These are phyloP conservation scores for Colletotrichum tofieldiae DNA, from an alignment of 2,329 filamentous ascomycete genomes.

Conservation along the genomic window DNA sequence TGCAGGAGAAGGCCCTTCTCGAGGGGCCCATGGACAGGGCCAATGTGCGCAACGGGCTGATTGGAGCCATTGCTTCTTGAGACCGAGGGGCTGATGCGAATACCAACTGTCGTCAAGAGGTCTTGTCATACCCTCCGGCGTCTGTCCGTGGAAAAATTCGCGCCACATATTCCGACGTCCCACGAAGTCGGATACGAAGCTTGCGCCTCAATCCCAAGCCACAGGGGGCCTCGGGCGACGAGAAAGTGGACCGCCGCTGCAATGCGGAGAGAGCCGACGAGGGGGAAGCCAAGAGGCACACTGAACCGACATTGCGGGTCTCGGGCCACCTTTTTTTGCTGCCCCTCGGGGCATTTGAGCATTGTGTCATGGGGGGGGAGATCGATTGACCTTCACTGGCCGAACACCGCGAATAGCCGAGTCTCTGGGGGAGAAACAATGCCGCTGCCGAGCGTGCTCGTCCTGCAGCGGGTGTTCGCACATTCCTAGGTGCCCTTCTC, in stretches of 20 bases:
- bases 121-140: background rate
- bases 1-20: slow-evolving; percentile 59
- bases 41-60: slow-evolving; percentile 46
- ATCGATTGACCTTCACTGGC: slow-evolving; percentile 26
- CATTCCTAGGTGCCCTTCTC: slow-evolving; percentile 31
- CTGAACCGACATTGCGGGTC: slow-evolving; percentile 30
- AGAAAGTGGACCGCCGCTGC: slow-evolving; percentile 15
- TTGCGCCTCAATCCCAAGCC: slow-evolving; percentile 35
- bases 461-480: slow-evolving; percentile 33
- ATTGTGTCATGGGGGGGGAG: slow-evolving; percentile 40
- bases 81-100: background rate
- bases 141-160: slow-evolving; percentile 20
- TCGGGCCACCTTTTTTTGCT: slow-evolving; percentile 27
- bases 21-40: slow-evolving; percentile 50
- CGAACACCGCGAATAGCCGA: slow-evolving; percentile 46
- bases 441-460: slow-evolving; percentile 28
- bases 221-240: slow-evolving; percentile 6
- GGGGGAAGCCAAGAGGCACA: background rate
- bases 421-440: slow-evolving; percentile 31
- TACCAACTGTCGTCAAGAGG: background rate
- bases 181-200: slow-evolving; percentile 7
- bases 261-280: slow-evolving; percentile 34
- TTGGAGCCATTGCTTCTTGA: slow-evolving; percentile 25
- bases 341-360: slow-evolving; percentile 27
- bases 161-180: slow-evolving; percentile 28